Evolutionary conservation across 2,329 filamentous ascomycete species (phyloP), one percentile per base, ranked within the genome.

Genomic region (Trichoderma lentiforme): DNA sequence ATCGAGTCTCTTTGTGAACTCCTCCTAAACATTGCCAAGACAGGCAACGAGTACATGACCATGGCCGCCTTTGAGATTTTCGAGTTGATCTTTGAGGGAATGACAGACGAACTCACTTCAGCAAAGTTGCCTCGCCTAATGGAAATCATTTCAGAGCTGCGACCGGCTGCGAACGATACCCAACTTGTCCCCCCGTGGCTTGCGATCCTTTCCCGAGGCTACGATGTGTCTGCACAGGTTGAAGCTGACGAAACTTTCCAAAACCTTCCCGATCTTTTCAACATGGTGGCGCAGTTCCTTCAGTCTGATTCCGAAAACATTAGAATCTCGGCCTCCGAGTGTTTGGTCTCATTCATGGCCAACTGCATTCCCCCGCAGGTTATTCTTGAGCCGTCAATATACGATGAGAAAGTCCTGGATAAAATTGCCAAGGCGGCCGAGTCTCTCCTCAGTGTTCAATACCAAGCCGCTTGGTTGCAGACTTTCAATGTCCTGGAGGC

Each of bases 61-160:
- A 97, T 98, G 91, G 92, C 93, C 12, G 93, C 95, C 0, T 98
- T 99, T 77, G 95, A 98, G 75, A 95, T 98, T 4, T 99, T 99
- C 77, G 96, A 99, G 81, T 92, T 97, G 80, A 97, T 98, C 58
- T 98, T 99, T 75, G 92, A 92, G 76, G 92, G 94, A 8, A 95
- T 99, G 92, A 89, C 91, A 18, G 92, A 95, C 75, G 94, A 97
- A 75, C 87, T 95, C 63, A 93, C 95, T 0, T 97, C 94, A 3
- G 89, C 93, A 1, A 99, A 98, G 83, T 87, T 99, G 14, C 94
- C 95, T 3, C 89, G 93, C 71, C 87, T 99, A 14, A 88, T 98
- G 77, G 94, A 97, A 74, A 94, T 96, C 67, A 97, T 99, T 76
- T 91, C 92, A 14, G 95, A 98, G 80, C 84, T 99, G 75, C 93